Percentiles rank a stretch among this genome's conserved stretches.
phyloP scores from a whole-genome alignment of 495 filamentous ascomycete genomes.

The Aspergillus homomorphus region DNA sequence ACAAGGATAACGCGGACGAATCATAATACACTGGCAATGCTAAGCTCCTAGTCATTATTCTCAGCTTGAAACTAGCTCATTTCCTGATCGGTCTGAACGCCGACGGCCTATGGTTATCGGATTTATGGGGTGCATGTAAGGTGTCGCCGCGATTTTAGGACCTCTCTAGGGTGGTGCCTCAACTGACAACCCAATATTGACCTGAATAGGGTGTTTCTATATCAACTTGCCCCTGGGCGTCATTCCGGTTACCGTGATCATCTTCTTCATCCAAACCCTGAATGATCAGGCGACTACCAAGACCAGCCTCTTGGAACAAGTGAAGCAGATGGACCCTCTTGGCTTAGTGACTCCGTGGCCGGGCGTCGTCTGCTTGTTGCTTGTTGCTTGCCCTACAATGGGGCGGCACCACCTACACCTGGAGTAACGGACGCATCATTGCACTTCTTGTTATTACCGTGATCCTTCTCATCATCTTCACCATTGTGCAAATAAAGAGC shows the following conservation, averaged over 20 bases:
- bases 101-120: too few relatives aligned
- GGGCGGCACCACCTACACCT: slow-evolving; percentile 55
- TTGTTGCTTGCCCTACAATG: slow-evolving; percentile 66
- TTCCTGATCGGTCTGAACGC: neutral
- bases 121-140: too few relatives aligned
- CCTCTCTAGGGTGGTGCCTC: too few relatives aligned
- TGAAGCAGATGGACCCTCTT: too few relatives aligned
- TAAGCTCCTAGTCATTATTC: neutral
- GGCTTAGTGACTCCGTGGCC: slow-evolving; percentile 23
- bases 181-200: too few relatives aligned
- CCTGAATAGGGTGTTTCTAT: too few relatives aligned
- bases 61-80: neutral
- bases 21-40: neutral
- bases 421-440: slow-evolving; percentile 45
- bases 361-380: slow-evolving; percentile 59
- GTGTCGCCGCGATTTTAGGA: too few relatives aligned
- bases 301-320: too few relatives aligned
- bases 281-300: neutral
- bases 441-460: slow-evolving; percentile 46
- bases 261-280: neutral
- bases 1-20: neutral
- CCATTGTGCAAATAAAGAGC: slow-evolving; percentile 51
- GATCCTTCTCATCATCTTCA: slow-evolving; percentile 48
- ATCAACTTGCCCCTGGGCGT: neutral
- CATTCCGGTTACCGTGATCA: neutral